A percentile compares a stretch with the other conserved stretches of the same genome.
Conservation (phyloP, 1,284 basidiomycete genomes). For the Sanguinoderma infundibulare region DNA sequence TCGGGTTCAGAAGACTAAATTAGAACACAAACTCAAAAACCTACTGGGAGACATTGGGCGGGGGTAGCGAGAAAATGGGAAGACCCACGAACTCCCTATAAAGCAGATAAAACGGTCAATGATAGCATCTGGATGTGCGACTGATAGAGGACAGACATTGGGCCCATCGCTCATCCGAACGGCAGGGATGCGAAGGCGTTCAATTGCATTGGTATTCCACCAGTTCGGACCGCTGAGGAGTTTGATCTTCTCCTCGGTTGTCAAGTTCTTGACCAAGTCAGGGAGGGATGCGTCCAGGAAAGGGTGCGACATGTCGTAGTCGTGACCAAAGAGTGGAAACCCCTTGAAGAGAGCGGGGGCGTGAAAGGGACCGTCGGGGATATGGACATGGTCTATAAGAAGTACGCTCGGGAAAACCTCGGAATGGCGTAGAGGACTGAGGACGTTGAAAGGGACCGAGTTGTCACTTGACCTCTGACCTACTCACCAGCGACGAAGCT, state of each 20-base stretch:
- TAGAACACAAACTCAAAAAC: constrained; percentile 7
- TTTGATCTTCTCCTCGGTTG: constrained; percentile 65
- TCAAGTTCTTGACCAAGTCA: constrained; percentile 56
- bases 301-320: constrained; percentile 37
- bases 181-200: constrained; percentile 61
- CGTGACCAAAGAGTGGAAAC: not conserved
- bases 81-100: constrained; percentile 66
- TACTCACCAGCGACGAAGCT: too few species aligned
- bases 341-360: not conserved
- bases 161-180: constrained; percentile 72
- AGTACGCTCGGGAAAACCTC: constrained; percentile 30
- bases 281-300: constrained; percentile 60
- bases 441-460: not conserved
- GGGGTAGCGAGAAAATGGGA: constrained; percentile 60
- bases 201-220: constrained; percentile 69
- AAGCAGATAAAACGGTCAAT: constrained; percentile 11
- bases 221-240: constrained; percentile 69
- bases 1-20: not conserved
- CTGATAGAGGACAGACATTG: constrained; percentile 44
- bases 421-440: constrained; percentile 8
- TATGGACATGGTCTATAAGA: constrained; percentile 4
- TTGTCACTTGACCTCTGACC: not conserved
- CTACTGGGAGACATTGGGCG: constrained; percentile 39
- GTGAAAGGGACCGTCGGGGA: too few species aligned
- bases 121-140: not conserved